phyloP scores from a whole-genome alignment of 306 rosid genomes.

The Fragaria ananassa region DNA sequence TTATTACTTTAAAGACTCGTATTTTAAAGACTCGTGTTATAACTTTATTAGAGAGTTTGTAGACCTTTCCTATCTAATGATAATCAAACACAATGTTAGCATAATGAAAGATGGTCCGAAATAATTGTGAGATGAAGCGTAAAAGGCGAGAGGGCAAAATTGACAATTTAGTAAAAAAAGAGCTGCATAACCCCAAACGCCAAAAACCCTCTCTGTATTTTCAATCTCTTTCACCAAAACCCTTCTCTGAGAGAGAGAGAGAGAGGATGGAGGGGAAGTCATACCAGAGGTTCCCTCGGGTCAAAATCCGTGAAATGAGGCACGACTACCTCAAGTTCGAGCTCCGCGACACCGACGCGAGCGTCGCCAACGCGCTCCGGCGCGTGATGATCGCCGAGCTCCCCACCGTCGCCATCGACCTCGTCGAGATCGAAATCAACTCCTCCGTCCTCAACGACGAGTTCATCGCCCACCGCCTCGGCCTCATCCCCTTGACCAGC shows the following conservation, averaged over 20 bases:
- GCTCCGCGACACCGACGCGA: conserved; percentile 82
- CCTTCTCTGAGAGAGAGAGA: too few species aligned
- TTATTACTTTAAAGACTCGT: too few species aligned
- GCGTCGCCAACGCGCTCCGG: conserved; percentile 90
- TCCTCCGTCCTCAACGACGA: conserved; percentile 94
- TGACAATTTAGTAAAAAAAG: not conserved
- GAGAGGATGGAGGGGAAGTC: conserved; percentile 58
- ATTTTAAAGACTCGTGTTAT: too few species aligned
- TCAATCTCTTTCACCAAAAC: too few species aligned
- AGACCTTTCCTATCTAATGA: too few species aligned
- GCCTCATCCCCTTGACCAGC: conserved; percentile 81
- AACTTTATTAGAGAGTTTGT: too few species aligned
- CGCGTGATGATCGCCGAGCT: conserved; percentile 98
- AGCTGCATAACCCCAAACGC: not conserved
- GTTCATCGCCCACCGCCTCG: conserved; percentile 95
- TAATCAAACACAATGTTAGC: too few species aligned
- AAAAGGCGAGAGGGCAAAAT: not conserved
- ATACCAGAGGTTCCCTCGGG: conserved; percentile 80
- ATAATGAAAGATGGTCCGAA: too few species aligned
- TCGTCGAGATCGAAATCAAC: conserved; percentile 89
- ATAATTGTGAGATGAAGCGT: too few species aligned
- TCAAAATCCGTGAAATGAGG: conserved; percentile 76
- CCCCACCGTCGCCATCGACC: conserved; percentile 90
- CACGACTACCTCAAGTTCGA: conserved; percentile 76
- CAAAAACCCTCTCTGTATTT: too few species aligned